Evolutionary conservation across 2,329 filamentous ascomycete species (phyloP).

Genomic region (Fusarium denticulatum): DNA sequence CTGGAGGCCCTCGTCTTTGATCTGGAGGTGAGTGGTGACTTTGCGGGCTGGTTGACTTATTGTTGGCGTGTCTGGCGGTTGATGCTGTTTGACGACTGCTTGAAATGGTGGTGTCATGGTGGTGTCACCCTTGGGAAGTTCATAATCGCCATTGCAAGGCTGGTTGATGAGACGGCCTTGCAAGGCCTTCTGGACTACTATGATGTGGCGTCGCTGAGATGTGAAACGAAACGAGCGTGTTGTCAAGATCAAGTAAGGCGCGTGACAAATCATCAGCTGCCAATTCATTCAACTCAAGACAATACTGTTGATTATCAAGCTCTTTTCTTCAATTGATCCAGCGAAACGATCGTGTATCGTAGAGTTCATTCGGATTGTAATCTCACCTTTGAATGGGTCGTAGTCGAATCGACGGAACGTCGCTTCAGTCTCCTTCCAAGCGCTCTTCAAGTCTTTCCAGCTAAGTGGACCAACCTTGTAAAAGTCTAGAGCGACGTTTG

Average conservation of each 20-base stretch:
- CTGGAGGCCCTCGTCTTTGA: too few species aligned
- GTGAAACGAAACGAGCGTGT: not conserved
- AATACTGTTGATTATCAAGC: not conserved
- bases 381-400: not conserved
- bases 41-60: accelerated
- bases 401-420: not conserved
- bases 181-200: accelerated
- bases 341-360: not conserved
- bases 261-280: not conserved
- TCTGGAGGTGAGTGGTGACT: not conserved
- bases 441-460: not conserved
- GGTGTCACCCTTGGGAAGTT: not conserved
- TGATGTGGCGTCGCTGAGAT: not conserved
- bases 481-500: not conserved
- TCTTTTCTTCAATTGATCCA: not conserved
- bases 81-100: accelerated
- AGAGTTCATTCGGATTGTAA: accelerated
- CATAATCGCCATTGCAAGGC: not conserved
- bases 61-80: not conserved
- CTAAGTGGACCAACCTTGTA: not conserved
- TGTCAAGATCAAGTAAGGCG: accelerated
- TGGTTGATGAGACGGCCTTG: accelerated
- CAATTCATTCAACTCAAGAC: not conserved
- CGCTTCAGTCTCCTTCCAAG: not conserved
- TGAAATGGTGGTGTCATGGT: accelerated